Evolutionary conservation across 78 protist genomes (phyloP), one percentile per base, ranked within the genome.

Genomic region (Chrysochromulina parva): DNA sequence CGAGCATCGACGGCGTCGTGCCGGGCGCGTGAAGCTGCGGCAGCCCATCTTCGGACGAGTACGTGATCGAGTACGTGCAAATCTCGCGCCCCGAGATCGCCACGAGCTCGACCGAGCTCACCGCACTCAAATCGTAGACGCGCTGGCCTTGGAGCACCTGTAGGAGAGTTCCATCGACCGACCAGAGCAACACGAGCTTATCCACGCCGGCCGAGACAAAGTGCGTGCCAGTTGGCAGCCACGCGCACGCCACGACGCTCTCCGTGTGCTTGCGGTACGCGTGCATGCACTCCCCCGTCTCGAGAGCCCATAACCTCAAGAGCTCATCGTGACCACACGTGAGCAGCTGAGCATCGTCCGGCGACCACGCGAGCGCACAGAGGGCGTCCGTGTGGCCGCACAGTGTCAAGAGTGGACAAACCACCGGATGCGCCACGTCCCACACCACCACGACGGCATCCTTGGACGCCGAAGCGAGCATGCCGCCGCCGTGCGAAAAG

Each of bases 391-490:
- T 24, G 54, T 16, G 85, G 22, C 48, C 52, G 50, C 28, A 11
- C 1, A 82, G 28, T 57, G 65, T 52, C 13, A 7, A 26, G 57
- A 57, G 38, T 2, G 38, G 84, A 17, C 19, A 52, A 6, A 9
- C 1, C 55, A 7, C 22, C 57, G 81, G 81, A 48, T 48, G 3
- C 48, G 65, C 0, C 62, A 20, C 65, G 16, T 17, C 93, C 97
- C 97, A 96, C 38, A 97, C 26, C 6, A 94, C 22, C 54, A 95
- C 87, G 1, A 60, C n/a, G 69, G 26, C 54, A 82, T 97, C 98
- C 24, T 89, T 92, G 9, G 96, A 93, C 6, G 96, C 96, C 10
- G 96, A 86, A 71, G 97, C 97, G 69, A 97, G 92, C 55, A 10
- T 60, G n/a, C 50, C 1, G 16, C 97, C 96, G 62, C 88, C 76